phyloP scores from a whole-genome alignment of 306 rosid species.

The Gastrolobium bilobum region DNA sequence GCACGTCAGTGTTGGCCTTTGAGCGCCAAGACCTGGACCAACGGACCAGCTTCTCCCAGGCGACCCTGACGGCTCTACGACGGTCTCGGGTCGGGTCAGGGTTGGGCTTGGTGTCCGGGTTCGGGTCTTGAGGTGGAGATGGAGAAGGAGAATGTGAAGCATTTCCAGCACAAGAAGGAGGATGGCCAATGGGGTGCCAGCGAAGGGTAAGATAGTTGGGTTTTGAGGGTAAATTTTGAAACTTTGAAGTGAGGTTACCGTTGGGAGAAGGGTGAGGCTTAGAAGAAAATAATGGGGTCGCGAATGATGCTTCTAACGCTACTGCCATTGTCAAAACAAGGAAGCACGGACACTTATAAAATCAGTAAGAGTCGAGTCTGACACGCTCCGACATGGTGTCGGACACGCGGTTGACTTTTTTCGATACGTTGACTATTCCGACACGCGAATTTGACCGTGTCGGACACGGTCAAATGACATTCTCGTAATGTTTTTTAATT shows the following conservation, averaged over 20 bases:
- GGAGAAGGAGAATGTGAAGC: conserved; percentile 39
- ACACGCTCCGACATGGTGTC: no score
- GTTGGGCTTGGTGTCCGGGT: conserved; percentile 31
- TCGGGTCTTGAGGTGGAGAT: conserved; percentile 41
- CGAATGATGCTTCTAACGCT: conserved; percentile 50
- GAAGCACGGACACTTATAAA: no score
- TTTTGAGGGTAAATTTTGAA: conserved; percentile 48
- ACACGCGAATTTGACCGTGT: no score
- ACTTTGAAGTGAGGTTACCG: conserved; percentile 9
- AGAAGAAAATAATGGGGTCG: conserved; percentile 44
- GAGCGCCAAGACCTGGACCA: conserved; percentile 92
- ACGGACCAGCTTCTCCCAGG: conserved; percentile 95
- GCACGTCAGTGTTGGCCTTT: conserved; percentile 81
- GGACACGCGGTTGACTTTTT: no score
- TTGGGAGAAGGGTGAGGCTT: conserved; percentile 15
- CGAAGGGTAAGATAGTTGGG: conserved; percentile 46
- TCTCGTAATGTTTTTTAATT: no score
- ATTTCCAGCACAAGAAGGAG: conserved; percentile 34
- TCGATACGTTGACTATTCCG: no score
- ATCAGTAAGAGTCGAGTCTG: no score
- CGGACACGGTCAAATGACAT: no score
- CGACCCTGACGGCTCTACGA: conserved; percentile 74
- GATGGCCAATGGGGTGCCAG: not conserved
- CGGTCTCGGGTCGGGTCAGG: conserved; percentile 67
- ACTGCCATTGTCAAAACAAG: conserved; percentile 66